Evolutionary conservation across 140 eudicot genomes (phyloP).

Genomic region (Anethum foeniculum): DNA sequence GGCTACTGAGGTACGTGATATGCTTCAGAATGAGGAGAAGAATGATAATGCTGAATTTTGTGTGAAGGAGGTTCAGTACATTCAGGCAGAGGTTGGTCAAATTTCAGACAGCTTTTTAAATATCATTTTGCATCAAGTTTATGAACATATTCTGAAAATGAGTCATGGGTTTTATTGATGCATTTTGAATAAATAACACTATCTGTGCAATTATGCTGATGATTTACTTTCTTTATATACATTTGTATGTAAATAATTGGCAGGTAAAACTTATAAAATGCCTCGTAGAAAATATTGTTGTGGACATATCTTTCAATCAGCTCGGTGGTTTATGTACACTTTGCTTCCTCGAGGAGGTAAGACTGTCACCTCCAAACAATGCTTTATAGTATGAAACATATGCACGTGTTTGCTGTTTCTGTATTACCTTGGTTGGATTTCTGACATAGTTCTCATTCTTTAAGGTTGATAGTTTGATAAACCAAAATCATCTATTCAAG

Average conservation of each 20-base stretch:
- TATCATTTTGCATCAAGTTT: neutral
- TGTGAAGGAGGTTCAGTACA: constrained; percentile 28
- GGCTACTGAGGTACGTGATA: constrained; percentile 24
- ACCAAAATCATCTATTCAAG: constrained; percentile 34
- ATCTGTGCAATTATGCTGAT: neutral
- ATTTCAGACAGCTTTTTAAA: neutral
- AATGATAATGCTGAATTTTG: constrained; percentile 28
- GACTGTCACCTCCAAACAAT: constrained; percentile 1
- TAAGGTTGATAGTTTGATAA: constrained; percentile 32
- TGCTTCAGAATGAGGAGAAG: constrained; percentile 26
- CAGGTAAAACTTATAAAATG: constrained; percentile 38
- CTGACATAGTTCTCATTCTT: constrained; percentile 10
- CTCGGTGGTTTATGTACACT: constrained; percentile 32
- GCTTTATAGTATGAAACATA: neutral
- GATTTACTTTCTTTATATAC: neutral
- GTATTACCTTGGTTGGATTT: neutral
- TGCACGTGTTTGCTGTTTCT: neutral
- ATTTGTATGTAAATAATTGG: neutral
- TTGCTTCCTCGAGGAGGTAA: constrained; percentile 40
- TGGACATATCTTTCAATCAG: constrained; percentile 37
- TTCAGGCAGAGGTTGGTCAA: constrained; percentile 29
- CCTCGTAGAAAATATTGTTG: constrained; percentile 29
- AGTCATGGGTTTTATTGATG: neutral
- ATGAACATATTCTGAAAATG: neutral
- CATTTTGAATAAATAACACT: neutral